phyloP scores from a whole-genome alignment of 305 asterid species.

The Salvia sclarea region DNA sequence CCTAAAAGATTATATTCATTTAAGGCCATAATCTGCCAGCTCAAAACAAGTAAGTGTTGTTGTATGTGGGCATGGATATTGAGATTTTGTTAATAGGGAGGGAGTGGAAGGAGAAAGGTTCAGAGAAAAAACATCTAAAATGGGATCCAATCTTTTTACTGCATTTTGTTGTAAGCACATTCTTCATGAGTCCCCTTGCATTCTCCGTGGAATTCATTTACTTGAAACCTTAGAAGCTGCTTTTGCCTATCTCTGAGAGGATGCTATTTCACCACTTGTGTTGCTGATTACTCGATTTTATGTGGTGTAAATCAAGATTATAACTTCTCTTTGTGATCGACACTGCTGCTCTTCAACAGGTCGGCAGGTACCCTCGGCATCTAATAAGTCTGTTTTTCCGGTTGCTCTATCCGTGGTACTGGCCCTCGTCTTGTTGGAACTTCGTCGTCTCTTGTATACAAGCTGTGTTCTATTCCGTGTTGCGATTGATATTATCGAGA shows the following conservation, averaged over 20 bases:
- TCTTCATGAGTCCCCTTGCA: no score
- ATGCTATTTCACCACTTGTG: neutral
- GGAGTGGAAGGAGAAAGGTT: neutral
- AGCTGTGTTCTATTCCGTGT: conserved; percentile 56
- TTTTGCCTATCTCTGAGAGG: no score
- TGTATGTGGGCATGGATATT: neutral
- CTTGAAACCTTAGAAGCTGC: no score
- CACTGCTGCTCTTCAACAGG: conserved; percentile 42
- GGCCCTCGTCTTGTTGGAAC: conserved; percentile 99
- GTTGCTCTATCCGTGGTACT: conserved; percentile 90
- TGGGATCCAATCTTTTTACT: neutral
- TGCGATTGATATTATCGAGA: conserved; percentile 56
- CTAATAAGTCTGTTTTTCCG: conserved; percentile 91
- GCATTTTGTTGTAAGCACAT: no score
- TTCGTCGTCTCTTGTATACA: conserved; percentile 71
- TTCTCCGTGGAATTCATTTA: no score
- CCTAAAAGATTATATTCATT: neutral
- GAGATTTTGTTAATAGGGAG: neutral
- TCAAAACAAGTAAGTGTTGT: neutral
- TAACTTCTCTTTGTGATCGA: neutral
- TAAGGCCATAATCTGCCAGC: neutral
- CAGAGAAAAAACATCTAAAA: neutral
- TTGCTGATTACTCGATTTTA: neutral
- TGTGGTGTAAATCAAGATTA: neutral
- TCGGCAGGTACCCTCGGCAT: conserved; percentile 88